Evolutionary conservation across 441 rosid species (phyloP), one percentile per base, ranked within the genome.

Genomic region (Populus hybrid): DNA sequence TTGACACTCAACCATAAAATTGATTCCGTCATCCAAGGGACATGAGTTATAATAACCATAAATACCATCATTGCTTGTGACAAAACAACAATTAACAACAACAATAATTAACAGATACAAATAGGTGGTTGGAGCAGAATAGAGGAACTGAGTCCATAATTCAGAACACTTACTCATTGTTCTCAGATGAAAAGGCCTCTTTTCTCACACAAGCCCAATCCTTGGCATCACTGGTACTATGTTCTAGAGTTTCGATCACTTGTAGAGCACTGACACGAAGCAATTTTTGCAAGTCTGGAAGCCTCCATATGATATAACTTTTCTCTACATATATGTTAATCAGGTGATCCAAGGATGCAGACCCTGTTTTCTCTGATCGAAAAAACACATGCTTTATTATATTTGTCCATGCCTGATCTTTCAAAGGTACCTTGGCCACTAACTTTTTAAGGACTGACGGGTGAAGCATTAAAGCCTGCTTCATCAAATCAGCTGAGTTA

Each of bases 381-480:
- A 94, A 94, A 81, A 88, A 86, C 64, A 88, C 28, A 83, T 88
- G 86, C 69, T 93, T 86, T 24, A 93, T 84, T 73, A 92, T 91
- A 83, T 88, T 90, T 46, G 88, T 76, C 97, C 92, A 93, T 3
- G 87, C 86, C 81, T 87, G 95, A 70, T 93, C 98, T 82, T 94
- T 93, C 57, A 94, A 82, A 75, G 98, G 98, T 36, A 90, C 97
- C 78, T 93, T 94, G 57, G 84, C 87, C 57, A 92, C 95, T 46
- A 94, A 86, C 82, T 89, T 94, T 84, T 83, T 90, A 73, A 93
- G 82, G 26, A 85, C 95, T 14, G 95, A 82, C 69, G 98, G 98
- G 71, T 94, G 91, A 81, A 94, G 97, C 94, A 90, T 84, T 86
- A 94, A 83, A 26, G 98, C 97, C 85, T 94, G 98, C 78, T 87